phyloP scores from a whole-genome alignment of 108 stramenopile genomes.

The Cyclotella baltica region DNA sequence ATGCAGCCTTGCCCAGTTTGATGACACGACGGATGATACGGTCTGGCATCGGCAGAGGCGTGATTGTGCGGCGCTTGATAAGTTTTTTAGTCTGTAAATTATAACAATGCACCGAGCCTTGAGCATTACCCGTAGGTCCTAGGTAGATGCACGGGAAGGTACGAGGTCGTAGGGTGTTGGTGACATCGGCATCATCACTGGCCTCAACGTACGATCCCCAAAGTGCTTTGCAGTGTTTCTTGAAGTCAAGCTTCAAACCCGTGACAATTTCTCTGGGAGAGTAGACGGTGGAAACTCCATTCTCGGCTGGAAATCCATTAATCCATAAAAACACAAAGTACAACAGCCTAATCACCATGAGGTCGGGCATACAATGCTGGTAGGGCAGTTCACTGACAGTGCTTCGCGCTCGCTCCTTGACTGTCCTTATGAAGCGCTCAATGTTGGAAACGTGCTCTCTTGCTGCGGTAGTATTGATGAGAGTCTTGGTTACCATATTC shows the following conservation, averaged over 20 bases:
- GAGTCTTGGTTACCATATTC: constrained; percentile 24
- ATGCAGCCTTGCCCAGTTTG: too few species aligned
- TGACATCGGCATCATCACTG: too few species aligned
- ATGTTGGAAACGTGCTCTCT: constrained; percentile 27
- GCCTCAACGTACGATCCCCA: too few species aligned
- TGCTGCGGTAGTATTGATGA: constrained; percentile 38
- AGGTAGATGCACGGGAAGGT: constrained; percentile 7
- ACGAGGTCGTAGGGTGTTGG: constrained; percentile 7
- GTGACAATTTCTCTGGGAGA: not conserved
- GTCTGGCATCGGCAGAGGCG: too few species aligned
- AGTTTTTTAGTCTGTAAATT: too few species aligned
- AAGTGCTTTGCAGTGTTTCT: not conserved
- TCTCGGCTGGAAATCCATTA: constrained; percentile 34
- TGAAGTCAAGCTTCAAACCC: constrained; percentile 1
- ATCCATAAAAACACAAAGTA: constrained; percentile 20
- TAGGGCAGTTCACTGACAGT: constrained; percentile 17
- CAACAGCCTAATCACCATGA: constrained; percentile 23
- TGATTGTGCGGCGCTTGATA: too few species aligned
- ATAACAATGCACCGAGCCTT: too few species aligned
- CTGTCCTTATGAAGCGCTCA: too few species aligned
- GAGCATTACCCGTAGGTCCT: too few species aligned
- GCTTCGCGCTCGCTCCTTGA: constrained; percentile 18
- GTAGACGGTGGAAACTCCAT: constrained; percentile 15
- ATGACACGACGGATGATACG: too few species aligned
- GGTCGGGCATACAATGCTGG: not conserved